Evolutionary conservation across 495 filamentous ascomycete species (phyloP).

Genomic region (Penicillium mononematosum): DNA sequence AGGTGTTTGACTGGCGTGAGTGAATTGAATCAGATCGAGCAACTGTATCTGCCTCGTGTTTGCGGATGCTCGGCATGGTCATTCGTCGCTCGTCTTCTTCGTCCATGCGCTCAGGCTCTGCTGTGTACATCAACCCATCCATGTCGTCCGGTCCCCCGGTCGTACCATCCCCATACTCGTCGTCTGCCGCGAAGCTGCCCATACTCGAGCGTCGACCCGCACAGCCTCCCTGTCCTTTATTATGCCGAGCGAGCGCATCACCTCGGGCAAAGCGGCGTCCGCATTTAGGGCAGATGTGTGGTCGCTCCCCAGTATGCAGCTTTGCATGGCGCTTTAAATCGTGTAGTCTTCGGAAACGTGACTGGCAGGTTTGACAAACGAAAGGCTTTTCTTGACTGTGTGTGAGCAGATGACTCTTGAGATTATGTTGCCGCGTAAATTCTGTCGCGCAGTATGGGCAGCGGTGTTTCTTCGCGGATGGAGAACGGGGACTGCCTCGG

Average conservation of each 20-base stretch:
- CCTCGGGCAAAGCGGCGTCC: constrained; percentile 92
- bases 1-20: constrained; percentile 66
- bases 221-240: constrained; percentile 93
- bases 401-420: constrained; percentile 97
- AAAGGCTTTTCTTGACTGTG: constrained; percentile 99
- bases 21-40: constrained; percentile 52
- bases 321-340: constrained; percentile 96
- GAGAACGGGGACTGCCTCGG: constrained; percentile 64
- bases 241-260: constrained; percentile 91
- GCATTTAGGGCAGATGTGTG: constrained; percentile 91
- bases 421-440: constrained; percentile 96
- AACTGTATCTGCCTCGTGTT: constrained; percentile 55
- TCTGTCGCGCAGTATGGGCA: constrained; percentile 95
- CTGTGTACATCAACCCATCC: constrained; percentile 67
- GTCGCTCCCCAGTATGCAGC: constrained; percentile 93
- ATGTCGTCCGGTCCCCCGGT: constrained; percentile 59
- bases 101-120: constrained; percentile 61
- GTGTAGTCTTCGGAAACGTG: constrained; percentile 87
- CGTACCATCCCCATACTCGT: constrained; percentile 60
- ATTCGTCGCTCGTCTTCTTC: constrained; percentile 60
- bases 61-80: constrained; percentile 71
- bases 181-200: constrained; percentile 79
- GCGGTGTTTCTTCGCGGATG: constrained; percentile 85
- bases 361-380: constrained; percentile 81
- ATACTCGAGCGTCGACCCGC: constrained; percentile 86